Base-by-base conservation (phyloP, 108 stramenopile genomes). In the Nitzschia sp. region DNA sequence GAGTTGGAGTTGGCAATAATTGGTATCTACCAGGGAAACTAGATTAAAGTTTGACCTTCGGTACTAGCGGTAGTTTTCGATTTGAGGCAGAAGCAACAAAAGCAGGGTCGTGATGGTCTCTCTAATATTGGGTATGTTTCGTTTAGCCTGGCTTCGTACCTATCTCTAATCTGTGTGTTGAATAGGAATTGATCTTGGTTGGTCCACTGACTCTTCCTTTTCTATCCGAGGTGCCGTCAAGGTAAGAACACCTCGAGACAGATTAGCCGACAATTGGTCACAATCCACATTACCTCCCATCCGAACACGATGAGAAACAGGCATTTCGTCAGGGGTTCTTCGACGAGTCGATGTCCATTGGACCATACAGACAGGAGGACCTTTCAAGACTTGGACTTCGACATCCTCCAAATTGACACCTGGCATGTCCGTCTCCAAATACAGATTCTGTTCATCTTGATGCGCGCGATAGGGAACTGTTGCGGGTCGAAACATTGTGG, bases 211-310 rank as follows among this genome's bases (percentile, higher is more conserved):
- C 8, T 65, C 51, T 29, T 52, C 29, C 24, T 46, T 20, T 55
- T 57, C 11, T 38, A 58, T 69, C 21, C 57, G 29, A 19, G 68
- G 68, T 51, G 57, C 68, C 56, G 41, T 69, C 48, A 69, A 44
- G 14, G 10, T 26, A 6, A 69, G 41, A 19, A 69, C 46, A 15
- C 68, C 68, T 41, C 57, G 24, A 11, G 46, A 51, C 25, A 69
- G 50, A 26, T 69, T 69, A 3, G 68, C 68, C 9, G 57, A 38
- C 8, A 69, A 37, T 42, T 51, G 56, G 10, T 57, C 43, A 21
- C 68, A 69, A 58, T 69, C 68, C n/a, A 69, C 68, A 12, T 42
- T 51, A 1, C 57, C 40, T 37, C 68, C 68, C 21, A 69, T n/a
- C 34, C 48, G 56, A 38, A 69, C 39, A 10, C 68, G 68, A 58